A percentile compares a stretch with the other conserved stretches of the same genome.
Conservation (phyloP, 192 early-diverging fungal genomes). For the Gigaspora rosea region DNA sequence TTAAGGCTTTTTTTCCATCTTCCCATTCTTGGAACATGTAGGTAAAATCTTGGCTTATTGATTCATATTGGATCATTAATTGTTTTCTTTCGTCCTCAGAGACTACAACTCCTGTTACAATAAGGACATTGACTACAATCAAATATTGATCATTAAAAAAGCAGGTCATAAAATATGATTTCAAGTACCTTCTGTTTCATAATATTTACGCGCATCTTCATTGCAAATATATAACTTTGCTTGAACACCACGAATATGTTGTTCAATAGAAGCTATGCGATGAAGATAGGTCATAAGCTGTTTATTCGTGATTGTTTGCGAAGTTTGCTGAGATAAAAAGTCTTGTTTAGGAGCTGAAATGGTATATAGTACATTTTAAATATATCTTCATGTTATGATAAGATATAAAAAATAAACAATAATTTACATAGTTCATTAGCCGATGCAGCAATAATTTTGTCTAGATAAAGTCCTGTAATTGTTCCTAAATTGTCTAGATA, state of each 20-base stretch:
- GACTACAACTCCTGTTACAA: slow-evolving; percentile 28
- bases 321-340: too few species aligned
- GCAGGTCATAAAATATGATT: background rate
- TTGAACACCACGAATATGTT: slow-evolving; percentile 48
- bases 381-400: too few species aligned
- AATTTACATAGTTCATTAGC: too few species aligned
- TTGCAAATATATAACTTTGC: slow-evolving; percentile 60
- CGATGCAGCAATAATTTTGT: too few species aligned
- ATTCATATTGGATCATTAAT: slow-evolving; percentile 34
- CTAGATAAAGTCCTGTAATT: too few species aligned
- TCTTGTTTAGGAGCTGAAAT: too few species aligned
- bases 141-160: background rate
- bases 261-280: too few species aligned
- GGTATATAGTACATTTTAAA: too few species aligned
- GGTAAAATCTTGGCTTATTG: slow-evolving; percentile 39
- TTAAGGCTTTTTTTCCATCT: slow-evolving; percentile 47
- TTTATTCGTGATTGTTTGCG: too few species aligned
- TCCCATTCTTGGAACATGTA: slow-evolving; percentile 58
- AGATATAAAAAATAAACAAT: too few species aligned
- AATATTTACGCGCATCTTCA: slow-evolving; percentile 50
- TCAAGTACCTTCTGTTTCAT: slow-evolving; percentile 30
- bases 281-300: too few species aligned
- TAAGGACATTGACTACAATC: background rate
- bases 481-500: too few species aligned
- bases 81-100: slow-evolving; percentile 34